These are phyloP conservation scores for Mycena citricolor DNA, from an alignment of 1,284 basidiomycete species.

Conservation along the genomic window DNA sequence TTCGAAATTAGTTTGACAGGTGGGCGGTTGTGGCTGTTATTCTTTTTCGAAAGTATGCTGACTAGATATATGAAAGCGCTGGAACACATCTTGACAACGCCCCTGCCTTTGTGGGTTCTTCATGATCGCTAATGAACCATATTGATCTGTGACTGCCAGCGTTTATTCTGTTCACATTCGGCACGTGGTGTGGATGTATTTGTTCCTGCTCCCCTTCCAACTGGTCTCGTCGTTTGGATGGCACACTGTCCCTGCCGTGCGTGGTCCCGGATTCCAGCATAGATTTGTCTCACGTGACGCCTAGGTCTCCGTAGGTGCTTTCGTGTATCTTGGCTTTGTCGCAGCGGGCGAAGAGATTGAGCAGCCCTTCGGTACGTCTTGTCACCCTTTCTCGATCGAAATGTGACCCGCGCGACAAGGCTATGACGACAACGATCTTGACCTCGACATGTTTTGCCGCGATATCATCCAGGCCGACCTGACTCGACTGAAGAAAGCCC, in stretches of 20 bases:
- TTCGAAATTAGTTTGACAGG: conserved; percentile 57
- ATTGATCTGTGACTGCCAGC: conserved; percentile 31
- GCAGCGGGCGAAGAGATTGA: conserved; percentile 8
- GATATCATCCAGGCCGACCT: conserved; percentile 13
- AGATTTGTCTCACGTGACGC: too few species aligned
- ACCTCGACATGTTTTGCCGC: conserved; percentile 18
- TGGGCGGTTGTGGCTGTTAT: conserved; percentile 50
- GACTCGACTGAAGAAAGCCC: conserved; percentile 2
- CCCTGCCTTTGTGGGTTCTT: conserved; percentile 57
- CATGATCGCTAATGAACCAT: background rate
- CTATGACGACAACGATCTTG: conserved; percentile 24
- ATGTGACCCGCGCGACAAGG: conserved; percentile 31
- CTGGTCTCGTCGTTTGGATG: conserved; percentile 56
- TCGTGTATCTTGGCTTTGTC: conserved; percentile 65
- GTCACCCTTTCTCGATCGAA: conserved; percentile 39
- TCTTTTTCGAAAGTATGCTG: conserved; percentile 34
- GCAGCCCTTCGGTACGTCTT: conserved; percentile 30
- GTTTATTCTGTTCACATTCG: conserved; percentile 64
- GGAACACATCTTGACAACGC: conserved; percentile 62
- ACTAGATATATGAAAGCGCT: conserved; percentile 35
- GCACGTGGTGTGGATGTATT: conserved; percentile 64
- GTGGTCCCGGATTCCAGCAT: conserved; percentile 14
- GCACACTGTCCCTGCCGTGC: conserved; percentile 58
- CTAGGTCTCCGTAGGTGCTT: conserved; percentile 47
- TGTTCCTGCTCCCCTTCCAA: conserved; percentile 69